Evolutionary conservation across 176 grass and related monocot species (phyloP).

Genomic region (Puccinellia tenuiflora): DNA sequence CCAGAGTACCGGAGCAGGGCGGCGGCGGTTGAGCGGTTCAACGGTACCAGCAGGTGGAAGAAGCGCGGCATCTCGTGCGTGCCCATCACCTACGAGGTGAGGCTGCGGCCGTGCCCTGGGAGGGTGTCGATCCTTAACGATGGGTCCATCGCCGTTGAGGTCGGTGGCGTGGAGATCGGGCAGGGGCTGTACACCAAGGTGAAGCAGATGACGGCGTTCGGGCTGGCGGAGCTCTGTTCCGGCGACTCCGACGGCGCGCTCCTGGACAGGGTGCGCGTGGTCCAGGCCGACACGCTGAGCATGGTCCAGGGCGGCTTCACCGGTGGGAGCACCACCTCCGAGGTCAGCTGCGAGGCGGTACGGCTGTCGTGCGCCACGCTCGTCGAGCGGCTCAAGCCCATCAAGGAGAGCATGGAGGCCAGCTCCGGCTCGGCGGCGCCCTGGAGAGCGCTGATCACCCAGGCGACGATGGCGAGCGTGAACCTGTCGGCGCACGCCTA

Average conservation of each 20-base stretch:
- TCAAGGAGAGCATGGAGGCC: conserved; percentile 60
- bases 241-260: conserved; percentile 38
- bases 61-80: conserved; percentile 88
- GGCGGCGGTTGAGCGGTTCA: conserved; percentile 40
- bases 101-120: conserved; percentile 30
- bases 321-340: conserved; percentile 77
- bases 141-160: conserved; percentile 78
- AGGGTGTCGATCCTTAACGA: conserved; percentile 86
- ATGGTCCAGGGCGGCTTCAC: conserved; percentile 75
- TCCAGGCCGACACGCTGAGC: conserved; percentile 73
- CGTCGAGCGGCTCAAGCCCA: conserved; percentile 53
- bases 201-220: conserved; percentile 75
- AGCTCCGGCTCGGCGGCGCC: conserved; percentile 29
- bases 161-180: conserved; percentile 78
- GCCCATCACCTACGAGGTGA: conserved; percentile 51
- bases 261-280: conserved; percentile 56
- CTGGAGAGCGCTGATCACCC: conserved; percentile 56
- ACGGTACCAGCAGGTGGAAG: conserved; percentile 57
- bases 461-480: conserved; percentile 49
- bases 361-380: conserved; percentile 41
- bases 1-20: conserved; percentile 40
- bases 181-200: conserved; percentile 90
- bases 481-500: conserved; percentile 56
- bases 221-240: conserved; percentile 42
- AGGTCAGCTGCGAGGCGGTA: conserved; percentile 72